Evolutionary conservation across 2,329 filamentous ascomycete genomes (phyloP).

Genomic region (Tolypocladium pustulatum): DNA sequence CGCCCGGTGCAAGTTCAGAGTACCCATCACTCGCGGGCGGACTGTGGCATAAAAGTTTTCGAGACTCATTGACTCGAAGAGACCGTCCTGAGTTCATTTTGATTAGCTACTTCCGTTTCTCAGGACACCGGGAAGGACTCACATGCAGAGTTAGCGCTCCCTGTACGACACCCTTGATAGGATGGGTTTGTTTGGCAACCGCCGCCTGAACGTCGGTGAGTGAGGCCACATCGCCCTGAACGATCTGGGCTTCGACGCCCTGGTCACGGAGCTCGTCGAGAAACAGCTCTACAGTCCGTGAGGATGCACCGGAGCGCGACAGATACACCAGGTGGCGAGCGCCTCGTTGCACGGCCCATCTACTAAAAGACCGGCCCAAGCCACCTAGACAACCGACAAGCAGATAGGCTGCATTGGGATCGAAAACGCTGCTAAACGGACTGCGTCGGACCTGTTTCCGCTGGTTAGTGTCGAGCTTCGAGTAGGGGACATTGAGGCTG

Average conservation of each 20-base stretch:
- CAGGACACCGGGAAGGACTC: too few species aligned
- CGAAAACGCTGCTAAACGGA: not conserved
- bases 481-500: too few species aligned
- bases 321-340: not conserved
- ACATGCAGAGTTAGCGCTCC: too few species aligned
- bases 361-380: not conserved
- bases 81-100: not conserved
- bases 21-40: not conserved
- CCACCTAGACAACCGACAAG: not conserved
- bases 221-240: not conserved
- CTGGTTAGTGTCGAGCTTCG: too few species aligned
- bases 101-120: too few species aligned
- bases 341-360: not conserved
- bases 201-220: not conserved
- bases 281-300: too few species aligned
- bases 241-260: not conserved
- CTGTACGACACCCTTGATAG: too few species aligned
- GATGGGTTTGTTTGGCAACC: too few species aligned
- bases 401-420: not conserved
- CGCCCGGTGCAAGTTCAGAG: not conserved
- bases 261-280: too few species aligned
- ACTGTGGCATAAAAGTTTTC: too few species aligned
- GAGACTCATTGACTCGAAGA: not conserved
- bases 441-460: too few species aligned
- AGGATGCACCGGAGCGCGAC: not conserved